These are phyloP conservation scores for Hypoxylon sp. DNA, from an alignment of 2,329 filamentous ascomycete genomes.

Conservation along the genomic window DNA sequence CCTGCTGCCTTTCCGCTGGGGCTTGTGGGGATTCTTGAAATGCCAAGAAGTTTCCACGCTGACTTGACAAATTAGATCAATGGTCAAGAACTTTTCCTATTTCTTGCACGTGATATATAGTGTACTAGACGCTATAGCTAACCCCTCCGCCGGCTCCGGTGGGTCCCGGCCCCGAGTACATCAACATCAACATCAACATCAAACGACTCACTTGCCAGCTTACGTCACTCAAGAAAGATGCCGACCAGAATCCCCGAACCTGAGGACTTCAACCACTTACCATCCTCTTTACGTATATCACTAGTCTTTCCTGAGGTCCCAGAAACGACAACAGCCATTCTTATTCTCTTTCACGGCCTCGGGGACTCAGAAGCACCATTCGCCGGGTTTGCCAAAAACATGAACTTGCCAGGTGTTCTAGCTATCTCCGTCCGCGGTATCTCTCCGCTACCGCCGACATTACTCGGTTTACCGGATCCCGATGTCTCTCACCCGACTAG, in stretches of 20 bases:
- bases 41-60: too few relatives aligned
- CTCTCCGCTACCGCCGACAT: conserved; percentile 75
- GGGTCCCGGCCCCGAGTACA: too few relatives aligned
- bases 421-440: conserved; percentile 82
- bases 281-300: conserved; percentile 60
- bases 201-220: neutral
- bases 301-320: conserved; percentile 67
- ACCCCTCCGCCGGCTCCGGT: too few relatives aligned
- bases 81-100: too few relatives aligned
- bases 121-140: too few relatives aligned
- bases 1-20: too few relatives aligned
- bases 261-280: conserved; percentile 64
- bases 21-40: neutral
- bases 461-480: conserved; percentile 64
- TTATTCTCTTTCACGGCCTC: conserved; percentile 87
- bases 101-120: too few relatives aligned
- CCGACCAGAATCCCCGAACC: conserved; percentile 65
- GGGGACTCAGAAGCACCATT: conserved; percentile 82
- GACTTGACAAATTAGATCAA: too few relatives aligned
- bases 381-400: conserved; percentile 74
- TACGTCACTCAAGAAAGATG: conserved; percentile 55
- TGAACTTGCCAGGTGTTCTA: conserved; percentile 83
- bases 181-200: neutral
- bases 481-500: conserved; percentile 45
- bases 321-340: conserved; percentile 78